Evolutionary conservation across 2,329 filamentous ascomycete species (phyloP).

Genomic region (Fusarium zealandicum): DNA sequence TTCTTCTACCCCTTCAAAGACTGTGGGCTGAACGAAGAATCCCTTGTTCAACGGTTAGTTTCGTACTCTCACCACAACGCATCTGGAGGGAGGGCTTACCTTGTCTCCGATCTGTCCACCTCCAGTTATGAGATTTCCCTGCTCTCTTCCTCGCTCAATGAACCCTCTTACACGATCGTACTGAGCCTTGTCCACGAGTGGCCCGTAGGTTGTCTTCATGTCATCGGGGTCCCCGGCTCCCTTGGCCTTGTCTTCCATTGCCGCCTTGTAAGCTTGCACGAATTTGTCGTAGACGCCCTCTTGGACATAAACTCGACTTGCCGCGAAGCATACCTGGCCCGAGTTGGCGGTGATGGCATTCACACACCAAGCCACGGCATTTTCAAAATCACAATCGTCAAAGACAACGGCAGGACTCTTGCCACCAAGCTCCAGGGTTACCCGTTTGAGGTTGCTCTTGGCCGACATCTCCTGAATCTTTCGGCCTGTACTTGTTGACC

Average conservation of each 20-base stretch:
- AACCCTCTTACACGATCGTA: slow-evolving; percentile 55
- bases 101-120: slow-evolving; percentile 49
- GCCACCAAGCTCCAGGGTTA: slow-evolving; percentile 76
- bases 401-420: slow-evolving; percentile 72
- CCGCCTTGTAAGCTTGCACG: slow-evolving; percentile 63
- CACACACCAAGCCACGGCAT: slow-evolving; percentile 55
- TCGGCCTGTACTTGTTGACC: slow-evolving; percentile 70
- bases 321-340: slow-evolving; percentile 79
- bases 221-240: slow-evolving; percentile 68
- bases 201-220: slow-evolving; percentile 64
- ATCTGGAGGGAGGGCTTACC: slow-evolving; percentile 33
- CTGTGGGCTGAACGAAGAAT: slow-evolving; percentile 54
- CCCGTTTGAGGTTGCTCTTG: slow-evolving; percentile 59
- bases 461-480: slow-evolving; percentile 65
- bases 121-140: slow-evolving; percentile 50
- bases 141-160: slow-evolving; percentile 50
- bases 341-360: slow-evolving; percentile 70
- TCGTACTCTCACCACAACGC: too few species aligned
- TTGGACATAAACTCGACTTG: slow-evolving; percentile 74
- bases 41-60: slow-evolving; percentile 39
- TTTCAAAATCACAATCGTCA: slow-evolving; percentile 69
- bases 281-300: slow-evolving; percentile 65
- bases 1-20: slow-evolving; percentile 53
- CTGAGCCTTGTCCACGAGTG: slow-evolving; percentile 58
- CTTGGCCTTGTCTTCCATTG: slow-evolving; percentile 63